Conservation (phyloP, 2,329 filamentous ascomycete species). For the Bretziella fagacearum region DNA sequence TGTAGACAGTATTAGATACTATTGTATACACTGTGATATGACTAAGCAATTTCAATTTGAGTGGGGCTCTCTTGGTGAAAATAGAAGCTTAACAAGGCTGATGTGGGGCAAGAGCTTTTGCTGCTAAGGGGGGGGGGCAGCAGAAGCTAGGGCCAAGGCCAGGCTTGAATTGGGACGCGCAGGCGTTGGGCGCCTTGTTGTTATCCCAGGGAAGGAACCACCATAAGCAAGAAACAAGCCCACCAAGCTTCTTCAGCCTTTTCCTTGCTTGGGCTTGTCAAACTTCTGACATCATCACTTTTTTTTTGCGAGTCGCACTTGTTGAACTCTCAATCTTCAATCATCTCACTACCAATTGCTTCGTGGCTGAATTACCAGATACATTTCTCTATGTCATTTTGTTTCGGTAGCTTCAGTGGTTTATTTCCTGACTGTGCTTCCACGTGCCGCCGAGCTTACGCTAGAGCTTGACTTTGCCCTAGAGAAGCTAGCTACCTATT, state of each 20-base stretch:
- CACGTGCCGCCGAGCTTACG: too few species aligned
- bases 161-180: constrained; percentile 6
- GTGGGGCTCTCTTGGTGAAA: constrained; percentile 3
- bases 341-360: background rate
- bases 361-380: background rate
- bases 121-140: background rate
- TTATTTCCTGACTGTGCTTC: background rate
- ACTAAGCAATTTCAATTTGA: background rate
- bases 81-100: too few species aligned
- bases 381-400: background rate
- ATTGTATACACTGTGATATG: background rate
- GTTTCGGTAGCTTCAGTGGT: background rate
- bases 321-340: background rate
- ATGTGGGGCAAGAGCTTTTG: background rate
- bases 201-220: too few species aligned
- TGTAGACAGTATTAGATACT: background rate
- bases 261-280: background rate
- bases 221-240: too few species aligned
- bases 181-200: constrained; percentile 8
- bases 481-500: background rate
- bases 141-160: constrained; percentile 1
- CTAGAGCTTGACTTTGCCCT: background rate
- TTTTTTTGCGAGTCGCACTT: background rate
- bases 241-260: background rate
- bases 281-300: constrained; percentile 8